These are phyloP conservation scores for Colletotrichum phormii DNA, from an alignment of 2,329 filamentous ascomycete species.

Conservation along the genomic window DNA sequence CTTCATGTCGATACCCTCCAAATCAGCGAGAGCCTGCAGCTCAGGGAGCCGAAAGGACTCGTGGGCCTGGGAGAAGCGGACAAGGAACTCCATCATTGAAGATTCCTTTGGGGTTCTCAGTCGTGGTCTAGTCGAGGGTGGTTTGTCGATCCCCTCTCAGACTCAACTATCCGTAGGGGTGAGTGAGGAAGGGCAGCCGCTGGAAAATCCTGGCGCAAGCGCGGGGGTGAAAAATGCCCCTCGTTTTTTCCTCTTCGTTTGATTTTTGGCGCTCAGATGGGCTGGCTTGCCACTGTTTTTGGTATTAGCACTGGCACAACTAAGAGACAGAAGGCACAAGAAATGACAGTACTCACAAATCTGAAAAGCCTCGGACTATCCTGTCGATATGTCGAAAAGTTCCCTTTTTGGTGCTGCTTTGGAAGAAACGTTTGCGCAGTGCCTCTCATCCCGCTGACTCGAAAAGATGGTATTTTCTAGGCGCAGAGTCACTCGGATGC, in stretches of 20 bases:
- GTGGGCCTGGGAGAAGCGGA: slow-evolving; percentile 90
- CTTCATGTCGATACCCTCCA: slow-evolving; percentile 75
- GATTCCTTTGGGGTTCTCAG: too few species aligned
- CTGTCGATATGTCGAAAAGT: not conserved
- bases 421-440: slow-evolving; percentile 1
- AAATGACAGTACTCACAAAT: not conserved
- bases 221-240: slow-evolving; percentile 34
- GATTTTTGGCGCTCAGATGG: not conserved
- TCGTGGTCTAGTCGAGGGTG: not conserved
- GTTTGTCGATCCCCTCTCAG: not conserved
- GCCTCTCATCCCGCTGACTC: slow-evolving; percentile 16
- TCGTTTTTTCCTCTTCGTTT: slow-evolving; percentile 21
- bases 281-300: not conserved
- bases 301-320: not conserved
- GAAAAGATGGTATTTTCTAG: slow-evolving; percentile 15
- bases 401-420: not conserved
- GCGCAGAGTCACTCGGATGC: not conserved
- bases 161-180: not conserved
- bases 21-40: slow-evolving; percentile 80
- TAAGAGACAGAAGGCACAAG: not conserved
- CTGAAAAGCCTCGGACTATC: too few species aligned
- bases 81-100: slow-evolving; percentile 78
- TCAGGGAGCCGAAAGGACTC: slow-evolving; percentile 92
- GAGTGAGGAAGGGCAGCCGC: slow-evolving; percentile 5
- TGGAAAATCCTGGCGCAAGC: slow-evolving; percentile 12